phyloP scores from a whole-genome alignment of 352 stramenopile species.

The Phytophthora palmivora region DNA sequence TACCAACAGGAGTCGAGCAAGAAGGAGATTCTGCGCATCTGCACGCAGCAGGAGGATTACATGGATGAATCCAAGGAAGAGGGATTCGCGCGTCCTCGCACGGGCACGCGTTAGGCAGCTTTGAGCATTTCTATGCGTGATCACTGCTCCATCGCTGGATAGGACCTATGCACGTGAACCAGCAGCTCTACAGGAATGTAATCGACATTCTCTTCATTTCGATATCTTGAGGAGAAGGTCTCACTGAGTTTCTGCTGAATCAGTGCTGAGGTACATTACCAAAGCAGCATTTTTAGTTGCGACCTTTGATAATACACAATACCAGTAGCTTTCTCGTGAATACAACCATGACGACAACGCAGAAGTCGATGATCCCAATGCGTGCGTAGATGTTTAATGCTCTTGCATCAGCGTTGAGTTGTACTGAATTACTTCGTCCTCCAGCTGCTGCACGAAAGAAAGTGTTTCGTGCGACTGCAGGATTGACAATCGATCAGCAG shows the following conservation, averaged over 20 bases:
- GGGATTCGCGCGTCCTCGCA: conserved; percentile 71
- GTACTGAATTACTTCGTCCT: conserved; percentile 3
- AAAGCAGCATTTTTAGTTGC: conserved; percentile 19
- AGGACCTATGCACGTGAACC: background rate
- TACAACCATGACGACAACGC: conserved; percentile 6
- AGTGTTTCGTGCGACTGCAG: conserved; percentile 71
- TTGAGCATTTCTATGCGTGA: conserved; percentile 2
- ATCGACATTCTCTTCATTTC: conserved; percentile 16
- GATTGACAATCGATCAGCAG: conserved; percentile 71
- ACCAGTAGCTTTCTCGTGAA: too few relatives aligned
- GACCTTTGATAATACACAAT: conserved; percentile 15
- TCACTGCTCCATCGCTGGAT: background rate
- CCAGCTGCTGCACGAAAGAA: conserved; percentile 51
- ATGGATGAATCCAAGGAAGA: conserved; percentile 92
- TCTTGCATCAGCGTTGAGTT: background rate
- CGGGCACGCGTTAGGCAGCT: conserved; percentile 58
- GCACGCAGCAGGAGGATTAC: conserved; percentile 91
- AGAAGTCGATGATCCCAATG: conserved; percentile 5
- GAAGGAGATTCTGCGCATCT: conserved; percentile 91
- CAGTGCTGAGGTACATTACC: too few relatives aligned
- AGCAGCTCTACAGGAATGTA: conserved; percentile 19
- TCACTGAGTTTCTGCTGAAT: background rate
- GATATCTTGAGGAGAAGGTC: too few relatives aligned
- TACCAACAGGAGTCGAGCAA: conserved; percentile 97
- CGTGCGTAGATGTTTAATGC: conserved; percentile 1